Conservation (phyloP, 2,329 filamentous ascomycete genomes). For the Anisogramma anomala region DNA sequence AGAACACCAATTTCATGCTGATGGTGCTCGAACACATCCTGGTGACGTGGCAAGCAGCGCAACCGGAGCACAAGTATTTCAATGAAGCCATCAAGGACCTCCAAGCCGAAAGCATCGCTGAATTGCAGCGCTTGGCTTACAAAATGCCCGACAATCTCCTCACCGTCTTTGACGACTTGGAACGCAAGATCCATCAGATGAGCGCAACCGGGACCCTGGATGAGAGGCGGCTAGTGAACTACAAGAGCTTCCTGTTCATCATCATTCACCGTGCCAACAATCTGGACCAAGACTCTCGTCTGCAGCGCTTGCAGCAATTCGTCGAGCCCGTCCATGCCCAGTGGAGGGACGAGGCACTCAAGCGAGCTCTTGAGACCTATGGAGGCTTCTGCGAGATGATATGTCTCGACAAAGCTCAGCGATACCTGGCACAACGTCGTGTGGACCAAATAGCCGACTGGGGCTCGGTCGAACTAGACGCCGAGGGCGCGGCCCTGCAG, state of each 20-base stretch:
- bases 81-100: constrained; percentile 85
- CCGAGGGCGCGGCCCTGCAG: constrained; percentile 69
- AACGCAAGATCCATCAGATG: constrained; percentile 72
- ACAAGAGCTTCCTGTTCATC: constrained; percentile 84
- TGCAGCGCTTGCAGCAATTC: constrained; percentile 63
- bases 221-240: constrained; percentile 73
- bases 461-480: constrained; percentile 65
- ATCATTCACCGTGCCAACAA: constrained; percentile 80
- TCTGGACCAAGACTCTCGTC: constrained; percentile 58
- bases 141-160: constrained; percentile 87
- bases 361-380: constrained; percentile 60
- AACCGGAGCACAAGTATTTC: constrained; percentile 60
- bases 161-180: constrained; percentile 77
- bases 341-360: constrained; percentile 65
- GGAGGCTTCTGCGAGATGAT: constrained; percentile 68
- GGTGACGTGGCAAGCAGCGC: constrained; percentile 64
- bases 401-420: constrained; percentile 66
- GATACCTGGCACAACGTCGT: constrained; percentile 61
- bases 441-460: constrained; percentile 74
- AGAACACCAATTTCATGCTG: constrained; percentile 69
- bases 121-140: constrained; percentile 77
- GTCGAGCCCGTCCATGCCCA: constrained; percentile 69
- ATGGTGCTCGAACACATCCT: constrained; percentile 87
- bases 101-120: constrained; percentile 71
- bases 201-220: constrained; percentile 61